Conservation (phyloP, 192 early-diverging fungal species). For the Gonapodya prolifera region DNA sequence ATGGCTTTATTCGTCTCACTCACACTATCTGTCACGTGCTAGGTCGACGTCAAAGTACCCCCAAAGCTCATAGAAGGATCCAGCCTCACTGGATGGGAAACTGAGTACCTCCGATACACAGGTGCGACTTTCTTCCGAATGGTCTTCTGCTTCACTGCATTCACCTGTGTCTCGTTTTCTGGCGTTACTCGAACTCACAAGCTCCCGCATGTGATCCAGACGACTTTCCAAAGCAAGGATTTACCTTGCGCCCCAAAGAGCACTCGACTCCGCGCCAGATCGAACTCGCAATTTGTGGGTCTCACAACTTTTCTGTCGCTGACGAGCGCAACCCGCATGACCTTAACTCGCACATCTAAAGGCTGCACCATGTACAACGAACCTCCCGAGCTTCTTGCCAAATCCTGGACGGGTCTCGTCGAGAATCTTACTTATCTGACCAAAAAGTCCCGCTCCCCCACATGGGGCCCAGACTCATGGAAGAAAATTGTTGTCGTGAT, state of each 20-base stretch:
- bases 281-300: no score
- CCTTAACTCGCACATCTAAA: constrained; percentile 17
- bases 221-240: constrained; percentile 59
- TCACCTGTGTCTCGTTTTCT: neutral
- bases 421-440: constrained; percentile 86
- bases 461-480: constrained; percentile 50
- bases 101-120: constrained; percentile 88
- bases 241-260: constrained; percentile 49
- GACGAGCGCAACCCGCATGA: neutral
- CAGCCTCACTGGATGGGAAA: constrained; percentile 50
- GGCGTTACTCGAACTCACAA: neutral
- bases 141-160: no score
- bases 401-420: constrained; percentile 49
- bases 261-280: no score
- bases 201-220: constrained; percentile 77
- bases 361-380: constrained; percentile 37
- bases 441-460: constrained; percentile 57
- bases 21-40: no score
- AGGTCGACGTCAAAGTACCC: no score
- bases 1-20: no score
- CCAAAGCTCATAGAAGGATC: neutral
- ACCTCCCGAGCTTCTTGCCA: neutral
- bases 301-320: neutral
- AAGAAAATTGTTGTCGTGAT: constrained; percentile 5
- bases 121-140: constrained; percentile 78